Evolutionary conservation across 306 rosid species (phyloP).

Genomic region (Urtica urens): DNA sequence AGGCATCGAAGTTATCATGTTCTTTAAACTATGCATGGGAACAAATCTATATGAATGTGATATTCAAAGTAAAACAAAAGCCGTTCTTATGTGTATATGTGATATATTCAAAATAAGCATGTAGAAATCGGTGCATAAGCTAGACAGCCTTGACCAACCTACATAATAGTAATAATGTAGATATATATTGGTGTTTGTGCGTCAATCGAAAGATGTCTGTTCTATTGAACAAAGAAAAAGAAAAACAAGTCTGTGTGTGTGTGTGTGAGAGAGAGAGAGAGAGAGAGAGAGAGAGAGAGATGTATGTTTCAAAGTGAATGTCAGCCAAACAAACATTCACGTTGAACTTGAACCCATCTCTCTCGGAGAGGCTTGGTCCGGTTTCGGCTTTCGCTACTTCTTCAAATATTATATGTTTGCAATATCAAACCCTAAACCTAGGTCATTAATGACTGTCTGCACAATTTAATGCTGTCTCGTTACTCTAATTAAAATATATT

Average conservation of each 20-base stretch:
- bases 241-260: background rate
- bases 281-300: conserved; percentile 15
- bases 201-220: background rate
- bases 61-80: background rate
- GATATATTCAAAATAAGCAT: background rate
- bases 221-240: no score
- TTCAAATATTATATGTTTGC: background rate
- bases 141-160: conserved; percentile 14
- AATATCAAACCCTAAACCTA: conserved; percentile 4
- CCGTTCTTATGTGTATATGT: background rate
- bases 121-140: conserved; percentile 8
- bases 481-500: conserved; percentile 1
- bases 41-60: background rate
- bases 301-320: conserved; percentile 49
- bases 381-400: conserved; percentile 28
- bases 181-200: conserved; percentile 14
- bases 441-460: conserved; percentile 4
- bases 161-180: background rate
- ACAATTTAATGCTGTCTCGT: conserved; percentile 20
- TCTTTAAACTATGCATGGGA: background rate
- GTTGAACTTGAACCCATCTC: conserved; percentile 36
- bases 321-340: conserved; percentile 63
- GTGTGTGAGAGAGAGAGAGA: background rate
- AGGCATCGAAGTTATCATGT: conserved; percentile 14
- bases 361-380: conserved; percentile 36